Base-by-base conservation (phyloP, 179 eudicot genomes). In the Silene noctiflora region DNA sequence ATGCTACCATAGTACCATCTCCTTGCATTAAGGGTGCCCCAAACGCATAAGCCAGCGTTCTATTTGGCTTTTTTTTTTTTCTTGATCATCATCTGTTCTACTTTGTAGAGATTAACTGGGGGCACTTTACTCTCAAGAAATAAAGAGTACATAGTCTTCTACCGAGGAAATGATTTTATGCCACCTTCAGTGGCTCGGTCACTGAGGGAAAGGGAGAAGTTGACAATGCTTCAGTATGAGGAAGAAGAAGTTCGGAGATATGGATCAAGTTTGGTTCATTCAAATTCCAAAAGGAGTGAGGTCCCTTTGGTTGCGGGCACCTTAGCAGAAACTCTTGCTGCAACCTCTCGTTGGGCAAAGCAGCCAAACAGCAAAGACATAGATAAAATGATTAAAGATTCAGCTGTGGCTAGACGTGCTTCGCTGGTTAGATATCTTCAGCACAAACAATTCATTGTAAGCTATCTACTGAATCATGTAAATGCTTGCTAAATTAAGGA, bases 81-180 rank as follows among this genome's bases (percentile, higher is more conserved):
- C 35, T n/a, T 76, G 33, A 22, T 71, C 59, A 67, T 48, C 44
- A 68, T 46, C 55, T 68, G 39, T 20, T 79, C 75, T 59, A 44
- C 74, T 20, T 68, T 83, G 85, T 90, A 96, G 99, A 84, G 63
- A 80, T 79, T 96, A 83, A 96, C 99, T 4, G 97, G 98, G 63
- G 99, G 99, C 42, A 91, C 89, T 9, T 83, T 96, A 74, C 67
- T 96, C 42, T 96, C 98, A 12, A 86, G 98, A 65, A 96, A 96
- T 86, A 93, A 96, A 85, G 98, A 93, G 61, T 93, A 78, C 78
- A 91, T 96, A 53, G 97, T 96, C 64, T 91, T 96, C 74, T 93
- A 93, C 81, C 88, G 97, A 79, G 99, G 99, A 13, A 96, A 93
- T 31, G 98, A 96, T 83, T 93, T 93, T 80, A 79, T 96, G 86